A percentile compares a stretch with the other conserved stretches of the same genome.
Conservation (phyloP, 805 yeast species). For the Saturnispora serradocipensis region DNA sequence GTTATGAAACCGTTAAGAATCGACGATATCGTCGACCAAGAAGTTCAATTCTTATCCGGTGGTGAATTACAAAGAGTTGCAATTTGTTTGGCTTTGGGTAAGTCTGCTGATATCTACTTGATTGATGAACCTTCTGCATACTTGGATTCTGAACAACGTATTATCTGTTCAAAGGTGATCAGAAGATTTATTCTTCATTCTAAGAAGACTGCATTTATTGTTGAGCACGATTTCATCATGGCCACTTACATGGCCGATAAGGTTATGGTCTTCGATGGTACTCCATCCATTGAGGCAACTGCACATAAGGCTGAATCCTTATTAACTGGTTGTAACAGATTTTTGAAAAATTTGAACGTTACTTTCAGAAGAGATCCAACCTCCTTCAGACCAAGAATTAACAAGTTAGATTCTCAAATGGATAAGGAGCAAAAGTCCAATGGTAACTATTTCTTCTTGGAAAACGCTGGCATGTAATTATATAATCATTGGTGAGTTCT, state of each 20-base stretch:
- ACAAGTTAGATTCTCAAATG: conserved; percentile 96
- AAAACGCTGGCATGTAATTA: conserved; percentile 38
- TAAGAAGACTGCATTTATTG: conserved; percentile 97
- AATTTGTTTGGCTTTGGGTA: conserved; percentile 87
- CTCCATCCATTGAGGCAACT: conserved; percentile 74
- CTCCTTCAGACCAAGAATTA: conserved; percentile 97
- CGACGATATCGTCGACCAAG: conserved; percentile 93
- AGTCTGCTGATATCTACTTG: conserved; percentile 89
- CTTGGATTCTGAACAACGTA: conserved; percentile 99
- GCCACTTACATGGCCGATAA: conserved; percentile 98
- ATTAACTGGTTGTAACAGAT: conserved; percentile 93
- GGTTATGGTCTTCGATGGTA: conserved; percentile 96
- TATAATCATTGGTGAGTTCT: background rate
- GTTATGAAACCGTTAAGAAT: conserved; percentile 92
- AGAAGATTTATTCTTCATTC: conserved; percentile 94
- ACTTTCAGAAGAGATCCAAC: conserved; percentile 99
- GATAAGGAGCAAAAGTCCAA: conserved; percentile 91
- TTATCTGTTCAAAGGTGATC: conserved; percentile 95
- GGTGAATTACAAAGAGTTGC: conserved; percentile 99
- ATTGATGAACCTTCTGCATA: conserved; percentile 99
- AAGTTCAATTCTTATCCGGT: conserved; percentile 95
- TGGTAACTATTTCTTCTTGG: conserved; percentile 96
- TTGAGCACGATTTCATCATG: conserved; percentile 99
- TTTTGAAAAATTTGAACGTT: conserved; percentile 93
- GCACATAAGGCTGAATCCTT: conserved; percentile 90